phyloP scores from a whole-genome alignment of 2,329 filamentous ascomycete genomes.

The Hypoxylon sp. region DNA sequence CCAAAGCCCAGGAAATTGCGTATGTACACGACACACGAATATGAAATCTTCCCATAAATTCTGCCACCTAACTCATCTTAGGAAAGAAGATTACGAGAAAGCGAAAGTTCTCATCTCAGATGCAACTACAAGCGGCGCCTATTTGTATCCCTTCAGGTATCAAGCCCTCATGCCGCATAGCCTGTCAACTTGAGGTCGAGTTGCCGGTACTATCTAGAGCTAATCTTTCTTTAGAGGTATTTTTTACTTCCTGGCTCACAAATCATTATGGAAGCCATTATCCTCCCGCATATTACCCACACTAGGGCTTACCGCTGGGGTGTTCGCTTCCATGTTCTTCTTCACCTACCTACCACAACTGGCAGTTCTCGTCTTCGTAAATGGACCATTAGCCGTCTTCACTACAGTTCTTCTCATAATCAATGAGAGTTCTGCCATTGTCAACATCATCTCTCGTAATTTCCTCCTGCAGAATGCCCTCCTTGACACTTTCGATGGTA shows the following conservation, averaged over 20 bases:
- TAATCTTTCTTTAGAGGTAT: conserved; percentile 61
- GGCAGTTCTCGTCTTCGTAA: conserved; percentile 85
- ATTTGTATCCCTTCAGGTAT: conserved; percentile 86
- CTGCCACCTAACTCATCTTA: conserved; percentile 51
- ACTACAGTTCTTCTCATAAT: conserved; percentile 79
- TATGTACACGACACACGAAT: conserved; percentile 56
- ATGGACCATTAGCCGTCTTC: conserved; percentile 84
- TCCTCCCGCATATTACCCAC: conserved; percentile 71
- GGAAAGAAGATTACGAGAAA: conserved; percentile 79
- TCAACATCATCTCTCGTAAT: conserved; percentile 72
- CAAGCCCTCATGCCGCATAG: conserved; percentile 1
- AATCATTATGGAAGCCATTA: conserved; percentile 72
- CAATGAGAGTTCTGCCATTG: conserved; percentile 72
- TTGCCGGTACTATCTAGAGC: neutral
- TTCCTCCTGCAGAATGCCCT: conserved; percentile 87
- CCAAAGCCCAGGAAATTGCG: conserved; percentile 67
- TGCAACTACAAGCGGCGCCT: conserved; percentile 82
- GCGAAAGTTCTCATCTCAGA: conserved; percentile 75
- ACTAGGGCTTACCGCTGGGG: conserved; percentile 77
- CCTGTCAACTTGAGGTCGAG: neutral
- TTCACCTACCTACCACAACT: conserved; percentile 90
- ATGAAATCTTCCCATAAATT: neutral
- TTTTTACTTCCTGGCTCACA: conserved; percentile 71
- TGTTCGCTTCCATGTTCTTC: conserved; percentile 86
- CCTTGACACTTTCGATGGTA: conserved; percentile 90